Conservation (phyloP, 257 asterid species). For the Voacanga thouarsii region DNA sequence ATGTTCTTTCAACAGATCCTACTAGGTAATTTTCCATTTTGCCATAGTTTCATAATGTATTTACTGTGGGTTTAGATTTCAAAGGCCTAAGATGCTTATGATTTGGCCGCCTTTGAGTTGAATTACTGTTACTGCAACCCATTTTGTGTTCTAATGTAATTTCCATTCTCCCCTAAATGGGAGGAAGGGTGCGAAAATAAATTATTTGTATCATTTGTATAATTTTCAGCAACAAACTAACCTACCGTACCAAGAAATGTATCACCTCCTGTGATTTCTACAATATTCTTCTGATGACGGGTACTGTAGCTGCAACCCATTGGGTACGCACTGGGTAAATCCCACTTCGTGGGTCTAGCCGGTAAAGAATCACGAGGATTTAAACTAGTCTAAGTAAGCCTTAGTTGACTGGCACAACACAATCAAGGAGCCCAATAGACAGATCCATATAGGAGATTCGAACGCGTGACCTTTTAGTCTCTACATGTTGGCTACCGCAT, state of each 20-base stretch:
- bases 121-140: background rate
- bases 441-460: too few relatives aligned
- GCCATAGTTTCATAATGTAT: background rate
- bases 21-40: background rate
- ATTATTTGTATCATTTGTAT: background rate
- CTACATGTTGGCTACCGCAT: too few relatives aligned
- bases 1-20: slow-evolving; percentile 8
- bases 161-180: background rate
- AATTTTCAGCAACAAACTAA: background rate
- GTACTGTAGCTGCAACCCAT: too few relatives aligned
- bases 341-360: too few relatives aligned
- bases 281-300: background rate
- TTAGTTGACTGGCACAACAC: too few relatives aligned
- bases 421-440: too few relatives aligned
- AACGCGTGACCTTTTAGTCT: too few relatives aligned
- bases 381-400: too few relatives aligned
- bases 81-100: background rate
- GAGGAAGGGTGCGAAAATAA: background rate
- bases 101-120: background rate
- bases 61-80: background rate
- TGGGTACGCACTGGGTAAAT: too few relatives aligned
- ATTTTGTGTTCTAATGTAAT: background rate
- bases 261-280: background rate
- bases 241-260: background rate
- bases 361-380: too few relatives aligned